phyloP scores from a whole-genome alignment of 1,284 basidiomycete genomes.

The Apiotrichum mycotoxinovorans region DNA sequence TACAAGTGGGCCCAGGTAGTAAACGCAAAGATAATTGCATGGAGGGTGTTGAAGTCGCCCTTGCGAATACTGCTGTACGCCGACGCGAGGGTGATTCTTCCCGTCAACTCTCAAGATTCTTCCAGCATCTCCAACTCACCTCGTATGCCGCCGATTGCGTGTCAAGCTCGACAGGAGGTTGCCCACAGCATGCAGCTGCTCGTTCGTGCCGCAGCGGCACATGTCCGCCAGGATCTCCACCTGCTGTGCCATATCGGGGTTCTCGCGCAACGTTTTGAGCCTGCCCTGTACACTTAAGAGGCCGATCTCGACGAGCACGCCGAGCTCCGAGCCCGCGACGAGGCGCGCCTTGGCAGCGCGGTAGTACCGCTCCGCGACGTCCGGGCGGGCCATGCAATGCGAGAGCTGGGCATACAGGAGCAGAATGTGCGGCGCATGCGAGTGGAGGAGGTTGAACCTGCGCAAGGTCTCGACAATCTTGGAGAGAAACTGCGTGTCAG shows the following conservation, averaged over 20 bases:
- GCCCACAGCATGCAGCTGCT: conserved; percentile 30
- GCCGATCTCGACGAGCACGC: conserved; percentile 32
- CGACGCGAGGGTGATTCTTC: conserved; percentile 33
- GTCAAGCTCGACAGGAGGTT: conserved; percentile 34
- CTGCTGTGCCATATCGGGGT: conserved; percentile 8
- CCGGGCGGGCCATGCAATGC: conserved; percentile 29
- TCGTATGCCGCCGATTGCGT: conserved; percentile 11
- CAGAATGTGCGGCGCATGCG: conserved; percentile 31
- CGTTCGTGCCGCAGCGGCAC: conserved; percentile 33
- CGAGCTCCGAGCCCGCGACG: conserved; percentile 36
- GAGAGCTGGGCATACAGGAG: conserved; percentile 38
- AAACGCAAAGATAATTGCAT: conserved; percentile 42
- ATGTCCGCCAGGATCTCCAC: conserved; percentile 25
- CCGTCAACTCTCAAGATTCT: conserved; percentile 2
- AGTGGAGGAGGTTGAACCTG: conserved; percentile 20
- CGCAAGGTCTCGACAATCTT: conserved; percentile 20
- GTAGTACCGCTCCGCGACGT: conserved; percentile 32
- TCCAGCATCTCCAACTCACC: no score
- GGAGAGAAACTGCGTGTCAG: conserved; percentile 20
- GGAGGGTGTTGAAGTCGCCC: conserved; percentile 33
- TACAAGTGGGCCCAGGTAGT: conserved; percentile 38
- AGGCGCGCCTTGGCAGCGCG: conserved; percentile 25
- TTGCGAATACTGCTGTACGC: conserved; percentile 32
- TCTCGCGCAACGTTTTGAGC: conserved; percentile 12
- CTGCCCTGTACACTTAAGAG: conserved; percentile 21